These are phyloP conservation scores for Termitomyces sp. DNA, from an alignment of 768 basidiomycete species.

Conservation along the genomic window DNA sequence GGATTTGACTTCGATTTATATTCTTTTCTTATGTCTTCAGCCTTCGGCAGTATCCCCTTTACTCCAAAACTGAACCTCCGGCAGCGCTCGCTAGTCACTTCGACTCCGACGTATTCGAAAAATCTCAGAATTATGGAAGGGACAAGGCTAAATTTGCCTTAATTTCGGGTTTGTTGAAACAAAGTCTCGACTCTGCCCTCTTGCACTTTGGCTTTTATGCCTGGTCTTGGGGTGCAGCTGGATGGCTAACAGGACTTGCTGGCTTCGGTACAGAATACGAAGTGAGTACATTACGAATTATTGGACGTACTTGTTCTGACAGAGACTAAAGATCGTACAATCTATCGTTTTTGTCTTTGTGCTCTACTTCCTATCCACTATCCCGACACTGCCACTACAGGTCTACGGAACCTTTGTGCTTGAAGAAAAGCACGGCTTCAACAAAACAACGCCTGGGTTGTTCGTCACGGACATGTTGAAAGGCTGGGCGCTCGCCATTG, in stretches of 20 bases:
- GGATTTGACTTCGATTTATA: neutral
- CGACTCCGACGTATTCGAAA: slow-evolving; percentile 65
- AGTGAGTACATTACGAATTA: slow-evolving; percentile 37
- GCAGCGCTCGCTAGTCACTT: slow-evolving; percentile 65
- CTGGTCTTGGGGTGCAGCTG: slow-evolving; percentile 73
- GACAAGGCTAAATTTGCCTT: slow-evolving; percentile 86
- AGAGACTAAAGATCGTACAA: slow-evolving; percentile 60
- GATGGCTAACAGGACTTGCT: slow-evolving; percentile 37
- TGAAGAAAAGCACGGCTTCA: slow-evolving; percentile 95
- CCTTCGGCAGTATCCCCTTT: slow-evolving; percentile 80
- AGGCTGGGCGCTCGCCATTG: slow-evolving; percentile 63
- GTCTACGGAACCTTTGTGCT: slow-evolving; percentile 90
- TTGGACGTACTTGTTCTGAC: neutral
- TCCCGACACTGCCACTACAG: slow-evolving; percentile 70
- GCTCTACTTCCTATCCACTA: slow-evolving; percentile 57
- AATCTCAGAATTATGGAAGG: slow-evolving; percentile 87
- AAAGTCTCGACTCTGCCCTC: slow-evolving; percentile 61
- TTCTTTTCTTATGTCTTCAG: slow-evolving; percentile 15
- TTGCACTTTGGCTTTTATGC: slow-evolving; percentile 77
- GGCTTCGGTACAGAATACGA: slow-evolving; percentile 72
- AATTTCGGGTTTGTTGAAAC: slow-evolving; percentile 68
- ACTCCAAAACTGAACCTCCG: slow-evolving; percentile 71
- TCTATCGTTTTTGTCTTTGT: slow-evolving; percentile 73
- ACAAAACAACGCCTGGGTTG: slow-evolving; percentile 78
- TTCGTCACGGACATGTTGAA: slow-evolving; percentile 82